Base-by-base conservation (phyloP, 805 yeast species). In the Huiozyma naganishii region DNA sequence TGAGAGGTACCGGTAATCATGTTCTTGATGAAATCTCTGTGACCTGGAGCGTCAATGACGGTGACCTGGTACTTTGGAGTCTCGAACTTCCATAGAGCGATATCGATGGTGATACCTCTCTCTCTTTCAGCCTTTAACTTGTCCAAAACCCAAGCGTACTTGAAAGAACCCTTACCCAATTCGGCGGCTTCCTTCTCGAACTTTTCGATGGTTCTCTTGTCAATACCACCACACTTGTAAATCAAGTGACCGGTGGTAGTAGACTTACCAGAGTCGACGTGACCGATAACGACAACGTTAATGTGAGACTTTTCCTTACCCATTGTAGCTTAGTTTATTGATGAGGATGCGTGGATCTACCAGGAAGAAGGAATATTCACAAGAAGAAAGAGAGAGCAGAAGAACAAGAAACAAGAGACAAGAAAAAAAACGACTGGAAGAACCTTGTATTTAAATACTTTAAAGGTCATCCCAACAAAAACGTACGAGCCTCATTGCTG, bases 201-300 rank as follows among this genome's bases (percentile, higher is more conserved):
- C 86, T 87, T 87, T 80, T 86, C 95, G 68, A 87, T 87, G 71
- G 95, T 88, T 80, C 96, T 84, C 86, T 87, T 88, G 78, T 88
- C 96, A 66, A 86, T 86, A 83, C 94, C 96, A 84, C 97, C 96
- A 79, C 96, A 89, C 90, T 88, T 88, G 95, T 71, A 89, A 70
- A 89, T 88, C 76, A 89, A 84, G 83, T 89, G 97, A 76, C 97
- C 97, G 72, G 97, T 89, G 75, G 97, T 90, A 70, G 97, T 89
- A 57, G 97, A 90, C 79, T 85, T 84, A 77, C 90, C 90, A 66
- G 97, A 89, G 77, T 90, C 97, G 97, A 92, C 97, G 32, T 29
- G 32, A 76, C 97, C 98, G 74, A 90, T 90, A 71, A 92, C 97
- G 74, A 92, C 98, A 77, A 90, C 95, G 95, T 90, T 90, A 79